phyloP scores from a whole-genome alignment of 2,329 filamentous ascomycete genomes.

The Nigrospora sphaerica region DNA sequence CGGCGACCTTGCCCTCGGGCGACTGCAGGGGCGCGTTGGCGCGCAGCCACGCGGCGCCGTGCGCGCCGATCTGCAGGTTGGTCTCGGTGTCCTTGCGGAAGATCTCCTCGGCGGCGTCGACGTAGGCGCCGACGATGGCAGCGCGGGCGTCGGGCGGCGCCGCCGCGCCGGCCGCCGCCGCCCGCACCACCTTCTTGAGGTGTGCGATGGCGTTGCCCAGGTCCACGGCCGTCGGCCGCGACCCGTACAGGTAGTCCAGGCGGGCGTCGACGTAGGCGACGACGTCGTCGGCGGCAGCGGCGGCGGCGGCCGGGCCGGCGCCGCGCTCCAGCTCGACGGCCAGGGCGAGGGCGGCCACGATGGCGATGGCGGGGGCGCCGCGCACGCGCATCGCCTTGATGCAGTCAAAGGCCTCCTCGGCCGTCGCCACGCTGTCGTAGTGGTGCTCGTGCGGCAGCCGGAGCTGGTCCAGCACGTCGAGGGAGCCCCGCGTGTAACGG shows the following conservation, averaged over 20 bases:
- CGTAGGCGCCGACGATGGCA: slow-evolving; percentile 61
- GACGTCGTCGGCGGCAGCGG: slow-evolving; percentile 44
- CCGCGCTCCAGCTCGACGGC: slow-evolving; percentile 72
- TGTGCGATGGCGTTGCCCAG: slow-evolving; percentile 82
- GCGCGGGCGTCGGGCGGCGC: slow-evolving; percentile 35
- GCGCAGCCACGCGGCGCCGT: slow-evolving; percentile 78
- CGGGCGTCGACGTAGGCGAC: slow-evolving; percentile 68
- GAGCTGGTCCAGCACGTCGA: slow-evolving; percentile 79
- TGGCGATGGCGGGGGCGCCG: slow-evolving; percentile 86
- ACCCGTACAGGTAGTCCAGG: slow-evolving; percentile 80
- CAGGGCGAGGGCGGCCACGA: slow-evolving; percentile 86
- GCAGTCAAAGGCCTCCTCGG: slow-evolving; percentile 72
- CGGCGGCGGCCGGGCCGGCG: slow-evolving; percentile 35
- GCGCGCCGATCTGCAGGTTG: slow-evolving; percentile 76
- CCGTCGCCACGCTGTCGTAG: slow-evolving; percentile 65
- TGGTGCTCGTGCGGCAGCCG: slow-evolving; percentile 72
- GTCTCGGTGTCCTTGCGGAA: slow-evolving; percentile 79
- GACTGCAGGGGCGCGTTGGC: slow-evolving; percentile 44
- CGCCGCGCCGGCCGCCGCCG: slow-evolving; percentile 31
- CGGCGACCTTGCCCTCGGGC: slow-evolving; percentile 53
- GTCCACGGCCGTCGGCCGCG: slow-evolving; percentile 90
- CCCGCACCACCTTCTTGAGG: slow-evolving; percentile 58
- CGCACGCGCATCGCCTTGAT: slow-evolving; percentile 75
- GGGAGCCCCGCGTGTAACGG: slow-evolving; percentile 63
- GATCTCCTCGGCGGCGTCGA: slow-evolving; percentile 77